Conservation (phyloP, 1,139 yeast species). For the Yamadazyma siamensis region DNA sequence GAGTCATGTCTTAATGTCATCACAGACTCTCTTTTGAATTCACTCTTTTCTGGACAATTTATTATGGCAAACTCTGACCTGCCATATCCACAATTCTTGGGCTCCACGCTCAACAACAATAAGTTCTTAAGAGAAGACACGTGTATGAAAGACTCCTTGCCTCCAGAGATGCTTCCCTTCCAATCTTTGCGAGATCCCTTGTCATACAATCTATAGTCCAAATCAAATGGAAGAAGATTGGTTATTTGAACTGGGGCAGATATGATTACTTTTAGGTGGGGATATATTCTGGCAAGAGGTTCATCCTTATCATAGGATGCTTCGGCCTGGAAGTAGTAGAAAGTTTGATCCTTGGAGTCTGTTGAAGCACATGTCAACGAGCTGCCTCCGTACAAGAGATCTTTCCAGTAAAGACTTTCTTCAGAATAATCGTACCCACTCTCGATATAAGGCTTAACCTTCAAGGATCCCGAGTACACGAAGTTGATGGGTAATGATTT, state of each 20-base stretch:
- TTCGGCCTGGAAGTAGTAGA: slow-evolving; percentile 71
- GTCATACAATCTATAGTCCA: slow-evolving; percentile 73
- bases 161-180: slow-evolving; percentile 59
- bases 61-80: slow-evolving; percentile 81
- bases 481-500: slow-evolving; percentile 70
- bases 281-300: slow-evolving; percentile 73
- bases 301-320: slow-evolving; percentile 62
- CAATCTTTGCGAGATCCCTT: slow-evolving; percentile 71
- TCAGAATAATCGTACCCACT: slow-evolving; percentile 64
- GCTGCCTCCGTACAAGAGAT: slow-evolving; percentile 48
- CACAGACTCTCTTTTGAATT: slow-evolving; percentile 53
- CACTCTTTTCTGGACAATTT: slow-evolving; percentile 54
- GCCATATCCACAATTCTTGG: slow-evolving; percentile 59
- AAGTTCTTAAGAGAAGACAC: slow-evolving; percentile 73
- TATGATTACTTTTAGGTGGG: slow-evolving; percentile 74
- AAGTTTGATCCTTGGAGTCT: slow-evolving; percentile 33
- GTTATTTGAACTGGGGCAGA: slow-evolving; percentile 88
- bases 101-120: slow-evolving; percentile 68
- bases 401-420: slow-evolving; percentile 62
- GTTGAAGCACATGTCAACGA: slow-evolving; percentile 59
- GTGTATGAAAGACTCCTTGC: slow-evolving; percentile 70
- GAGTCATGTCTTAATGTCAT: slow-evolving; percentile 50
- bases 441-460: slow-evolving; percentile 57
- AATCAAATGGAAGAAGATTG: slow-evolving; percentile 80
- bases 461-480: slow-evolving; percentile 58